Base-by-base conservation (phyloP, 768 basidiomycete genomes). In the Coprinopsis cinerea region DNA sequence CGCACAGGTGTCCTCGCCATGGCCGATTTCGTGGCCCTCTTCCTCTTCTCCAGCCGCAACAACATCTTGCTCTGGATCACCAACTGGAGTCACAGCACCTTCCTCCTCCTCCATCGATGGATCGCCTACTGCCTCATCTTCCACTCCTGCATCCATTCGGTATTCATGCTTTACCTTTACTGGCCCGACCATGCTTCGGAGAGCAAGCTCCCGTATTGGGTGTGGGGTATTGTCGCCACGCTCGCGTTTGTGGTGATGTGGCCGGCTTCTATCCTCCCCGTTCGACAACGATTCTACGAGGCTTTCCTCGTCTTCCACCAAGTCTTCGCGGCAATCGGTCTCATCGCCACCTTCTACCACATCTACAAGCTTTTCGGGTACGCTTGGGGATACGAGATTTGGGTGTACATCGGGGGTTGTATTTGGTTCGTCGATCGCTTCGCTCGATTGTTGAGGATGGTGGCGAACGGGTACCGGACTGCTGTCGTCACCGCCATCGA, bases 271-370 rank as follows among this genome's bases (percentile, higher is more conserved):
- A 49, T 82, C 10, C 73, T 77, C 10, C 72, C 70, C 1, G 55
- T 83, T 18, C 73, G 81, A 7, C 59, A 66, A 2, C 64, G 58
- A 4, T 60, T 55, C 1, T 83, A 81, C 47, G 81, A 83, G 55
- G 2, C 73, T 2, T 85, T 84, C 65, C 64, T 78, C 27, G 58
- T 73, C 23, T 34, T 63, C 0, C 82, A 84, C 57, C 70, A 77
- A 46, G 6, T 72, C 3, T 53, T 71, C 57, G 71, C 59, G 17
- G 49, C 20, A 6, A 25, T 53, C 20, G 48, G 23, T 11, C 47
- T 53, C 18, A 27, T 53, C 27, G 53, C 53, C 3, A 49, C 48
- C 6, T 53, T 45, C 48, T 15, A 28, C 20, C 53, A 53, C 35
- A 37, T 49, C 35, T 49, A 39, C 35, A 26, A 49, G 17, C 36